Conservation (phyloP, 495 filamentous ascomycete species). For the Podospora comata region DNA sequence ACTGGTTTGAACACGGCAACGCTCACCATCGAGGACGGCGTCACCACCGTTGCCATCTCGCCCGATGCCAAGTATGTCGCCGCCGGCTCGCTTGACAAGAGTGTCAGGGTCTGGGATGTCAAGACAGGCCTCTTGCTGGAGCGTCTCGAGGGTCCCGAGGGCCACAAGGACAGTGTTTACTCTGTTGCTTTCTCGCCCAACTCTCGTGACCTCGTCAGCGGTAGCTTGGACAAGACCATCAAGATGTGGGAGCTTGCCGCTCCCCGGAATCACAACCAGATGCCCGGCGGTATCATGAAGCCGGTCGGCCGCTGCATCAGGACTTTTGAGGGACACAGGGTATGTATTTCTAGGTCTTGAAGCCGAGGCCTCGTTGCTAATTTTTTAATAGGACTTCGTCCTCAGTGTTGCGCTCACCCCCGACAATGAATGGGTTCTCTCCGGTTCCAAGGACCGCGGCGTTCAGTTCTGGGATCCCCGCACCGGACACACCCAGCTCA, state of each 20-base stretch:
- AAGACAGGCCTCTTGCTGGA: slow-evolving; percentile 76
- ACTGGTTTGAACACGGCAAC: slow-evolving; percentile 68
- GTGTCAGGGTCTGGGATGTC: slow-evolving; percentile 85
- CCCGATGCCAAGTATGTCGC: slow-evolving; percentile 83
- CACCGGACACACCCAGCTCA: slow-evolving; percentile 83
- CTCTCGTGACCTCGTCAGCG: slow-evolving; percentile 81
- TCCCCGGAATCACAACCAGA: slow-evolving; percentile 54
- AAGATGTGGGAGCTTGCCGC: slow-evolving; percentile 89
- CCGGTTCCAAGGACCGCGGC: slow-evolving; percentile 84
- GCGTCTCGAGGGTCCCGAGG: slow-evolving; percentile 78
- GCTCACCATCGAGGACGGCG: slow-evolving; percentile 83
- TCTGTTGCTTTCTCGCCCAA: slow-evolving; percentile 88
- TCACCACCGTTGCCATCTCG: slow-evolving; percentile 89
- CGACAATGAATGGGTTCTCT: slow-evolving; percentile 85
- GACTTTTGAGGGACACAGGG: slow-evolving; percentile 89
- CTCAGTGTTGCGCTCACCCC: slow-evolving; percentile 85
- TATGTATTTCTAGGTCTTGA: slow-evolving; percentile 41
- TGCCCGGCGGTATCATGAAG: slow-evolving; percentile 54
- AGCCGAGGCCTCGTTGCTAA: slow-evolving; percentile 9
- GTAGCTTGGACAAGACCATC: slow-evolving; percentile 89
- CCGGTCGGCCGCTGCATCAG: slow-evolving; percentile 72
- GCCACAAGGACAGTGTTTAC: slow-evolving; percentile 91
- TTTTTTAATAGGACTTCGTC: slow-evolving; percentile 69
- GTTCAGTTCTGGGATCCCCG: slow-evolving; percentile 92
- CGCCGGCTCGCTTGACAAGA: slow-evolving; percentile 85